phyloP scores from a whole-genome alignment of 75 land plant species.

The Azolla pinnata region DNA sequence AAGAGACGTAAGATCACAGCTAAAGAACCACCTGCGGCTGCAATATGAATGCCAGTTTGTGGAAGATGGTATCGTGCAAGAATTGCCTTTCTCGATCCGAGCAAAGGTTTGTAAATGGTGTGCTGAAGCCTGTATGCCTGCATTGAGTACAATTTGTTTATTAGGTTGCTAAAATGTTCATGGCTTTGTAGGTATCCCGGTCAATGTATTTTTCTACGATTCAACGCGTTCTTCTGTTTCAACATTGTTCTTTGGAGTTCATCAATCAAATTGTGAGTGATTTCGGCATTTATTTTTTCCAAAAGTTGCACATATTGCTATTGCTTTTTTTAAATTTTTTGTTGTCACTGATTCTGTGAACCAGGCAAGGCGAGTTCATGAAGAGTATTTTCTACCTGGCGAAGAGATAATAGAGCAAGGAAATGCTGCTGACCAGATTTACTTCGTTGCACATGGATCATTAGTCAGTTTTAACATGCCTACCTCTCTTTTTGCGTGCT shows the following conservation, averaged over 20 bases:
- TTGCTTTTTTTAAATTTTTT: slow-evolving; percentile 1
- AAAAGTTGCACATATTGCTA: no score
- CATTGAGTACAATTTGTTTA: background rate
- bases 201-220: slow-evolving; percentile 38
- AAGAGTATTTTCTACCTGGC: slow-evolving; percentile 81
- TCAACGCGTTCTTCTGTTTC: slow-evolving; percentile 48
- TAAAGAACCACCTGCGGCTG: slow-evolving; percentile 30
- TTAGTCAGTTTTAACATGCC: slow-evolving; percentile 31
- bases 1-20: slow-evolving; percentile 30
- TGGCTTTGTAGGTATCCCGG: slow-evolving; percentile 51
- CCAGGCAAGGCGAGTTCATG: slow-evolving; percentile 64
- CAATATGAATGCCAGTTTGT: slow-evolving; percentile 33
- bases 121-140: background rate
- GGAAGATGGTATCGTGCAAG: slow-evolving; percentile 24
- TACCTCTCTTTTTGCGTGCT: no score
- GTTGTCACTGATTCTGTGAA: background rate
- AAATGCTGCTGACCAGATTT: slow-evolving; percentile 59
- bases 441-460: slow-evolving; percentile 56
- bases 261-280: slow-evolving; percentile 71
- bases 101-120: slow-evolving; percentile 24
- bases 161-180: background rate
- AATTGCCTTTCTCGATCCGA: slow-evolving; percentile 31
- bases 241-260: slow-evolving; percentile 62
- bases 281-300: no score
- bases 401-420: slow-evolving; percentile 80